Percentiles rank a stretch among this genome's conserved stretches.
These are phyloP conservation scores for Chrysoporthe deuterocubensis DNA, from an alignment of 2,329 filamentous ascomycete species.

Conservation along the genomic window DNA sequence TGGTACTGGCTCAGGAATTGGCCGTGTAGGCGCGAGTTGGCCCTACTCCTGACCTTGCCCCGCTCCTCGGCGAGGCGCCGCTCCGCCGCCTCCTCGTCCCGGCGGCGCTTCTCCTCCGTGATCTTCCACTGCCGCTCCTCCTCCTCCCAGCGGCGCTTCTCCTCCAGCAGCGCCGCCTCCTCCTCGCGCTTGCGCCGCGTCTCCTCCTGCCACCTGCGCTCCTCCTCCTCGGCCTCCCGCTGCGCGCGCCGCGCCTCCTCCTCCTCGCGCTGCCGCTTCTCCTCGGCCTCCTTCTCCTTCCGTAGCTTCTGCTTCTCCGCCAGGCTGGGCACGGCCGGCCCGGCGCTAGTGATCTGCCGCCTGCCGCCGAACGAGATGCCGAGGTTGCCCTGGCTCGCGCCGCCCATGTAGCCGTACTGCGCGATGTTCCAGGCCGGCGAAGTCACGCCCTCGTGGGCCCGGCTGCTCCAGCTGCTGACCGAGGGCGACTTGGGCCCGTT, in stretches of 20 bases:
- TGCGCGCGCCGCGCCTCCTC: slow-evolving; percentile 53
- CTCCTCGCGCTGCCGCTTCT: slow-evolving; percentile 63
- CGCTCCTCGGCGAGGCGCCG: slow-evolving; percentile 69
- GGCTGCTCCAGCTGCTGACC: slow-evolving; percentile 90
- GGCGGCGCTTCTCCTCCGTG: slow-evolving; percentile 66
- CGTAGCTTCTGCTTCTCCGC: slow-evolving; percentile 80
- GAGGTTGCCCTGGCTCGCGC: slow-evolving; percentile 92
- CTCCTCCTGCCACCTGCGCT: slow-evolving; percentile 69
- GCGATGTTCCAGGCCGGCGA: slow-evolving; percentile 97
- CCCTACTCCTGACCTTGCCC: slow-evolving; percentile 56
- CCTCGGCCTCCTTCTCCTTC: slow-evolving; percentile 61
- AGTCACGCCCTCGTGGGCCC: slow-evolving; percentile 77
- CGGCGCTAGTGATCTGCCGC: slow-evolving; percentile 86
- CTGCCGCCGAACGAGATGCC: slow-evolving; percentile 91
- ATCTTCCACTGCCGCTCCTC: slow-evolving; percentile 77
- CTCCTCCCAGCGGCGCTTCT: slow-evolving; percentile 76
- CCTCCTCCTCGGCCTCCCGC: slow-evolving; percentile 66
- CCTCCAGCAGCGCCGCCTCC: slow-evolving; percentile 65
- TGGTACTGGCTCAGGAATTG: slow-evolving; percentile 89
- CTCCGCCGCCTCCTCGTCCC: slow-evolving; percentile 77
- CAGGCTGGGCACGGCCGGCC: slow-evolving; percentile 77
- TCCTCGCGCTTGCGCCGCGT: slow-evolving; percentile 61
- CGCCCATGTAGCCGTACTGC: slow-evolving; percentile 98
- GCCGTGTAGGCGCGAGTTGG: slow-evolving; percentile 71
- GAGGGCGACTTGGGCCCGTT: slow-evolving; percentile 53